phyloP scores from a whole-genome alignment of 768 basidiomycete species.

The Suillus subalutaceus region DNA sequence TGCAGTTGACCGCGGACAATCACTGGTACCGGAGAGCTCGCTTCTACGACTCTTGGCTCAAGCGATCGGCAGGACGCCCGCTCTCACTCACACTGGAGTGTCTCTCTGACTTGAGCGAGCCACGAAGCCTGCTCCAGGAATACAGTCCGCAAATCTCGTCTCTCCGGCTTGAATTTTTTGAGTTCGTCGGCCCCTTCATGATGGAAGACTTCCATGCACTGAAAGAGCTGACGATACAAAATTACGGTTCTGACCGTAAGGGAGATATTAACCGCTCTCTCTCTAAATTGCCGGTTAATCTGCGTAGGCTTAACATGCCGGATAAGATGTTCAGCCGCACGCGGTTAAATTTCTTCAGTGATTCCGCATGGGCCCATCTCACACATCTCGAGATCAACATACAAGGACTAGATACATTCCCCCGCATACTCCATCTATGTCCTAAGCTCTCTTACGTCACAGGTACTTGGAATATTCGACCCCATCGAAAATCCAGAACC shows the following conservation, averaged over 20 bases:
- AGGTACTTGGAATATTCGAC: background rate
- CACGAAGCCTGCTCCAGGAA: slow-evolving; percentile 17
- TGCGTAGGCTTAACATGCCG: slow-evolving; percentile 4
- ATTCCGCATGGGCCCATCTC: slow-evolving; percentile 12
- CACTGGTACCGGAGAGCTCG: slow-evolving; percentile 7
- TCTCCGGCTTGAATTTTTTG: background rate
- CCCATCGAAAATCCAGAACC: background rate
- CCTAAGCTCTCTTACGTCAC: background rate
- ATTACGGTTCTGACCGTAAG: no score
- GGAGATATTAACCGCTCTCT: background rate
- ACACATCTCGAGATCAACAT: slow-evolving; percentile 16
- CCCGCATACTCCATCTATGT: slow-evolving; percentile 2
- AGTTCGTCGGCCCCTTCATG: background rate
- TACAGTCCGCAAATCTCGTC: slow-evolving; percentile 17
- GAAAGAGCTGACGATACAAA: slow-evolving; percentile 20
- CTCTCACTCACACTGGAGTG: background rate
- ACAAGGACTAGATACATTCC: slow-evolving; percentile 3
- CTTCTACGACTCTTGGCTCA: background rate
- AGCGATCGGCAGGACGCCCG: background rate
- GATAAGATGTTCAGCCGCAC: background rate
- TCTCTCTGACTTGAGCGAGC: background rate
- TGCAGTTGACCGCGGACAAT: slow-evolving; percentile 24
- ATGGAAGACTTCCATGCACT: slow-evolving; percentile 18
- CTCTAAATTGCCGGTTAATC: slow-evolving; percentile 11
- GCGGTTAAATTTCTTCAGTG: background rate